Evolutionary conservation across 106 monocot genomes (phyloP).

Genomic region (Phalaenopsis aphrodite): DNA sequence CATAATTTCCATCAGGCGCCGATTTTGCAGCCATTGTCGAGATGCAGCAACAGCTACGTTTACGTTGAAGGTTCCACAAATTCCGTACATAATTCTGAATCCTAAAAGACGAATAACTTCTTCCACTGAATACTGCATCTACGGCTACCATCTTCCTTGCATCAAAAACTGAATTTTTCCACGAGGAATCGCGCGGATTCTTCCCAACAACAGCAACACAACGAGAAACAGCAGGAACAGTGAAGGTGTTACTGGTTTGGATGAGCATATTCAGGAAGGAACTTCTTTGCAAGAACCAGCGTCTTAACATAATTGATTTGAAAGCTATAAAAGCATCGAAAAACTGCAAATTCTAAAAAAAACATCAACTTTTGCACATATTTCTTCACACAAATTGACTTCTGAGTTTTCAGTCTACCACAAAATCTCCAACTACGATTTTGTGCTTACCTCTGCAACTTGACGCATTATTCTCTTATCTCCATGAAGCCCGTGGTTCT

Average conservation of each 20-base stretch:
- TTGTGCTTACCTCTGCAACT: neutral
- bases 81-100: neutral
- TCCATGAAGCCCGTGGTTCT: too few relatives aligned
- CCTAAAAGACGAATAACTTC: neutral
- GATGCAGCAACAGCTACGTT: neutral
- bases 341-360: neutral
- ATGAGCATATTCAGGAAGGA: neutral
- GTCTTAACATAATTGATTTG: neutral
- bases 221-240: conserved; percentile 4
- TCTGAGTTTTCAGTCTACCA: neutral
- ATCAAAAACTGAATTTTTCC: neutral
- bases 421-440: neutral
- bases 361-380: neutral
- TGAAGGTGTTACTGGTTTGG: neutral
- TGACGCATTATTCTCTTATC: neutral
- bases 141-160: neutral
- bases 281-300: neutral
- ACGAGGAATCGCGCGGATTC: neutral
- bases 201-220: neutral
- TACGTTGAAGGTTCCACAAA: neutral
- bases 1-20: neutral
- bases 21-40: conserved; percentile 10
- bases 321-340: neutral
- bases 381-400: neutral
- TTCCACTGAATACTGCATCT: neutral